phyloP scores from a whole-genome alignment of 73 alveolate genomes.

The Durusdinium trenchii region DNA sequence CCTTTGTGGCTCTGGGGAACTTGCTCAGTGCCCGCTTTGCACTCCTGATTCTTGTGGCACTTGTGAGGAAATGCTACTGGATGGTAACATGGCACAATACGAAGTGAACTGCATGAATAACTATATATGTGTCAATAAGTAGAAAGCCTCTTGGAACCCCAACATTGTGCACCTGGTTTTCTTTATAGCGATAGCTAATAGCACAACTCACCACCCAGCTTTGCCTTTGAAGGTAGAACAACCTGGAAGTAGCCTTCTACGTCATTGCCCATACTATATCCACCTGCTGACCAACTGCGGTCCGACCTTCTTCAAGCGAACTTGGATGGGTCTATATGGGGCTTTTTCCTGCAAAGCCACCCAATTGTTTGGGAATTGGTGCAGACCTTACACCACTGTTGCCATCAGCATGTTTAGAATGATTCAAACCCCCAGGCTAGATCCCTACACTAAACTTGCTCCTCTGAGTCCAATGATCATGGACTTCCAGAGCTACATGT shows the following conservation, averaged over 20 bases:
- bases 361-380: not conserved
- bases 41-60: not conserved
- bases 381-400: not conserved
- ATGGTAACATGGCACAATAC: not conserved
- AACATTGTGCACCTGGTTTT: no score
- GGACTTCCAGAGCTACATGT: not conserved
- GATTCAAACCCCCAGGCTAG: not conserved
- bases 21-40: not conserved
- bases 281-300: constrained; percentile 15
- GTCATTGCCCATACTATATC: not conserved
- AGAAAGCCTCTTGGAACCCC: no score
- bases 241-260: not conserved
- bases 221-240: constrained; percentile 26
- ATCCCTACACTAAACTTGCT: not conserved
- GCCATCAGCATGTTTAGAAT: not conserved
- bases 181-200: no score
- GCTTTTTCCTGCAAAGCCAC: not conserved
- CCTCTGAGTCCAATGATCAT: not conserved
- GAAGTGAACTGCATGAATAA: no score
- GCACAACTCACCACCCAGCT: no score
- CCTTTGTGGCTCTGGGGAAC: not conserved
- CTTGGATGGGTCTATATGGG: constrained; percentile 6
- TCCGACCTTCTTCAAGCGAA: not conserved
- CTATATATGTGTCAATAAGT: no score
- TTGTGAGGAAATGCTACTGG: not conserved